Conservation (phyloP, 768 basidiomycete genomes). For the Psilocybe cubensis region DNA sequence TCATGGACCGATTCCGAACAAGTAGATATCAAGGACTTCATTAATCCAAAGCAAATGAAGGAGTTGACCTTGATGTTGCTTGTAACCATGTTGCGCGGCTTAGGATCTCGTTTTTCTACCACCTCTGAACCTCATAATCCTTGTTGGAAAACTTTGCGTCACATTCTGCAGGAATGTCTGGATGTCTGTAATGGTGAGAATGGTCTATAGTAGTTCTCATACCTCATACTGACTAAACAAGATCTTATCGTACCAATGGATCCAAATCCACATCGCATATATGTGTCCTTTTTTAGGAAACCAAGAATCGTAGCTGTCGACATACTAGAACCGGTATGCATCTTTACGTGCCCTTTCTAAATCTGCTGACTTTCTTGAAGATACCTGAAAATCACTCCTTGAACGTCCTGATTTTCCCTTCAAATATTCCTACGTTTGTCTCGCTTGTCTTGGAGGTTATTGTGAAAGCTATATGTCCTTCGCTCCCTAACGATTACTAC, state of each 20-base stretch:
- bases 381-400: conserved; percentile 35
- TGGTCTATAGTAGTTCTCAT: not conserved
- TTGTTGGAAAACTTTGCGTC: conserved; percentile 46
- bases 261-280: conserved; percentile 38
- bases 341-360: not conserved
- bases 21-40: conserved; percentile 38
- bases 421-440: conserved; percentile 50
- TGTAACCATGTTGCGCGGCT: conserved; percentile 46
- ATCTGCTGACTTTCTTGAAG: conserved; percentile 21
- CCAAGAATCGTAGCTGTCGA: conserved; percentile 37
- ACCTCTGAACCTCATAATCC: conserved; percentile 32
- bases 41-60: conserved; percentile 53
- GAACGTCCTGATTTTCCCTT: conserved; percentile 38
- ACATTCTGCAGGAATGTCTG: conserved; percentile 43
- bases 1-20: conserved; percentile 58
- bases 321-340: conserved; percentile 37
- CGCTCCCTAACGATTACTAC: conserved; percentile 51
- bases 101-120: conserved; percentile 42
- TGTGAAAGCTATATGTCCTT: conserved; percentile 41
- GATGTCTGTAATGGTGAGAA: conserved; percentile 44
- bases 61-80: conserved; percentile 47
- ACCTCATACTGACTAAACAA: conserved; percentile 18
- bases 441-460: conserved; percentile 49
- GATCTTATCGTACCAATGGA: conserved; percentile 37
- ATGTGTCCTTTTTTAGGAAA: conserved; percentile 42